These are phyloP conservation scores for Heritiera fomes DNA, from an alignment of 345 rosid genomes.

Conservation along the genomic window DNA sequence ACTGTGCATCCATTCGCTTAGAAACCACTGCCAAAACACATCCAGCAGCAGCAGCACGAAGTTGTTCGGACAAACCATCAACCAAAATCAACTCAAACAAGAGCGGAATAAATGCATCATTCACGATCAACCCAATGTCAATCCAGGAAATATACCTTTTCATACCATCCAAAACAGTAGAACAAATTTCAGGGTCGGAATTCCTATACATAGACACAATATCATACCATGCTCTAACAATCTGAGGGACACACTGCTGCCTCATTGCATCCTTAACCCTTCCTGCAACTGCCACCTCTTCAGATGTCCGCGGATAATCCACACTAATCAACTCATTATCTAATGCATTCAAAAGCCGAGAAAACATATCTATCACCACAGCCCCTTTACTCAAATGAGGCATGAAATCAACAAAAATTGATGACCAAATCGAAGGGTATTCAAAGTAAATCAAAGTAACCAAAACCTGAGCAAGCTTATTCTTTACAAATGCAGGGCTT, in stretches of 20 bases:
- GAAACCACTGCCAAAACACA: constrained; percentile 83
- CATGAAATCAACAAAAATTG: constrained; percentile 77
- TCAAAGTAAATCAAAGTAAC: constrained; percentile 88
- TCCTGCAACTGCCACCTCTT: constrained; percentile 66
- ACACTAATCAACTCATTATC: constrained; percentile 91
- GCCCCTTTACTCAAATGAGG: constrained; percentile 61
- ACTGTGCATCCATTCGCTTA: constrained; percentile 83
- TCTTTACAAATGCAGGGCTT: constrained; percentile 76
- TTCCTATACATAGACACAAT: constrained; percentile 62
- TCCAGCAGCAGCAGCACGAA: constrained; percentile 83
- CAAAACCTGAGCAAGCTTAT: constrained; percentile 93
- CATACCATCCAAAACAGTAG: constrained; percentile 71
- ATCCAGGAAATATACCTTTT: constrained; percentile 91
- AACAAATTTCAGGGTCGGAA: constrained; percentile 70
- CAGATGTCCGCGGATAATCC: constrained; percentile 72
- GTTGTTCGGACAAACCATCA: constrained; percentile 59
- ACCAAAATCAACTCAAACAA: constrained; percentile 76
- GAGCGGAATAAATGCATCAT: constrained; percentile 67
- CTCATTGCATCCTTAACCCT: constrained; percentile 95
- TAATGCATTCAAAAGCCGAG: constrained; percentile 82
- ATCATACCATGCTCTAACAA: constrained; percentile 83
- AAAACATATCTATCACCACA: constrained; percentile 83
- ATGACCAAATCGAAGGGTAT: constrained; percentile 80
- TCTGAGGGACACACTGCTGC: constrained; percentile 87
- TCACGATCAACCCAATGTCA: constrained; percentile 80